Base-by-base conservation (phyloP, 2,329 filamentous ascomycete genomes). In the Albophoma yamanashiensis region DNA sequence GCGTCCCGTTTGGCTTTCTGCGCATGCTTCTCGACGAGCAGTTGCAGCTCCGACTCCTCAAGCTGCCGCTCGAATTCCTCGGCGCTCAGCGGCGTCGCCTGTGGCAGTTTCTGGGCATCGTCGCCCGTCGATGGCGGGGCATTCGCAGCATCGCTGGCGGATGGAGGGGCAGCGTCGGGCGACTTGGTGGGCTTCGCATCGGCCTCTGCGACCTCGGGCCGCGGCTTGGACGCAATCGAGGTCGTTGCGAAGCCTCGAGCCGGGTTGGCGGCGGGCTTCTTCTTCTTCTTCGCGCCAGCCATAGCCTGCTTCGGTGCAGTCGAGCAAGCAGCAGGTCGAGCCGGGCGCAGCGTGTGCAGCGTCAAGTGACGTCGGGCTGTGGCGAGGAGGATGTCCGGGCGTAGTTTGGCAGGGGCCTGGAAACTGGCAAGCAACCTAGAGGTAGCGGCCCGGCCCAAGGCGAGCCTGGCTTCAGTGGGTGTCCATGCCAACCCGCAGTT, bases 221-320 rank as follows among this genome's bases (percentile, higher is more conserved):
- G 82, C 11, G 86, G 81, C 67, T 92, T 96, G 31, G 91, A 95
- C 52, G 92, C 91, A 62, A 96, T 83, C 1, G 93, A 97, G 15
- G 91, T 95, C 6, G 94, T 99, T 64, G 93, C 91, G 76, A 97
- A 96, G 22, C 92, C 94, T 73, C 94, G 83, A 45, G 92, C 91
- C 62, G 92, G 91, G 74, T 97, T 97, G 39, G 88, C 84, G 34
- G 85, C 84, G 59, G 89, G 82, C 82, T 97, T 97, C 80, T 91
- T 95, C 78, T 97, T 96, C 78, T 96, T 96, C 75, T 91, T 86
- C 62, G 77, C 75, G 52, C 79, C 80, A 60, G 89, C 88, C 89
- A 93, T 93, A 65, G 63, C 68, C 64, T 55, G 50, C 50, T 36
- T 55, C 31, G 31, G 40, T 22, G 42, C 36, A 20, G 45, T 31